Evolutionary conservation across 2,329 filamentous ascomycete species (phyloP), one percentile per base, ranked within the genome.

Genomic region (Hawksworthiomyces lignivorus): DNA sequence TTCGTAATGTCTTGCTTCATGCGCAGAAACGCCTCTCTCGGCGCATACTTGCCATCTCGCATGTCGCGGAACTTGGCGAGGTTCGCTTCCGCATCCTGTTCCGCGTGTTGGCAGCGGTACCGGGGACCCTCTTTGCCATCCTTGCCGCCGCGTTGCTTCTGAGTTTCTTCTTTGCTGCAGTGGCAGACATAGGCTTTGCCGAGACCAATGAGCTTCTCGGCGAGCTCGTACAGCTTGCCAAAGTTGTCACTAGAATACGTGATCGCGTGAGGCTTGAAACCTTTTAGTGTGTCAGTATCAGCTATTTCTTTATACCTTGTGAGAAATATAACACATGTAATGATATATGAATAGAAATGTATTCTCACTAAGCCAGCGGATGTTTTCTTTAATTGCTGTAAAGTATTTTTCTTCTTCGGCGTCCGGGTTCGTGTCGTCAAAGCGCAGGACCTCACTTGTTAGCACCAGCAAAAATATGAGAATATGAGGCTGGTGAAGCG

Each of bases 211-310:
- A 96, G 66, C 59, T 90, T 78, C 65, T 95, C 87, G 9, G 88
- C 89, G 33, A 94, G 72, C 47, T 90, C 84, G 59, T 96, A 96
- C 3, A 96, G 73, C 55, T 75, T 77, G 53, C 90, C 78, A 58
- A 94, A 97, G 64, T 94, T 84, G 62, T 96, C 90, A 55, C 84
- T 89, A 18, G 87, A 87, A 62, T 94, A 82, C 4, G 90, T 96
- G 52, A 94, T 78, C 50, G 75, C 75, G 52, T 75, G 74, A 1
- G 89, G 89, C 50, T 77, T 81, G 56, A 94, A 95, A 6, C 71
- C 60, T 62, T 11, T 10, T n/a, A 4, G n/a, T n/a, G n/a, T n/a
- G n/a, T n/a, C n/a, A n/a, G n/a, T n/a, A n/a, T n/a, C n/a, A n/a
- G n/a, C n/a, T n/a, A n/a, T n/a, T n/a, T n/a, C n/a, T n/a, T n/a